These are phyloP conservation scores for Alternaria incomplexa DNA, from an alignment of 2,329 filamentous ascomycete species.

Conservation along the genomic window DNA sequence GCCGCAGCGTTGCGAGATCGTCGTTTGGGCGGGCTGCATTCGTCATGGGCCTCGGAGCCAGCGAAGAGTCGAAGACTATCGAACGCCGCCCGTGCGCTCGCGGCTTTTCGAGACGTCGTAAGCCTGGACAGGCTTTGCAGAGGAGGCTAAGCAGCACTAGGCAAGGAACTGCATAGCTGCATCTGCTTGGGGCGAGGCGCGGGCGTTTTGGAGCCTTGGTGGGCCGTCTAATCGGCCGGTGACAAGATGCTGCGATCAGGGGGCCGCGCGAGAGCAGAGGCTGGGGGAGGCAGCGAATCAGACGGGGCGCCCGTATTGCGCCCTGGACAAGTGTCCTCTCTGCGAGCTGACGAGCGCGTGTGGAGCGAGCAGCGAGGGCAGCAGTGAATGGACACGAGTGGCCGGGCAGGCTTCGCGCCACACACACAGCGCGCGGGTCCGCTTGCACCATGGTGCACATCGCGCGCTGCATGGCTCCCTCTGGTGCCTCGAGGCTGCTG, in stretches of 20 bases:
- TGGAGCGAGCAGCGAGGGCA: slow-evolving; percentile 14
- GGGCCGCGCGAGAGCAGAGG: slow-evolving; percentile 4
- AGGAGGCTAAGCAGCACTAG: slow-evolving; percentile 20
- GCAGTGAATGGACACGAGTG: slow-evolving; percentile 12
- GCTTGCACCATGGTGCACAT: neutral
- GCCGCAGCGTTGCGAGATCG: slow-evolving; percentile 43
- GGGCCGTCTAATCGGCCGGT: slow-evolving; percentile 12
- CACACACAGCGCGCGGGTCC: slow-evolving; percentile 16
- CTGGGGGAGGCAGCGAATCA: slow-evolving; percentile 3
- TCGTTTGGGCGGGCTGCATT: slow-evolving; percentile 37
- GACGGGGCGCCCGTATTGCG: slow-evolving; percentile 4
- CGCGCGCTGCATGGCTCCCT: neutral
- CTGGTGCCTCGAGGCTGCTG: slow-evolving; percentile 36
- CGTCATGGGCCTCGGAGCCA: slow-evolving; percentile 41
- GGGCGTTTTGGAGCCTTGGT: slow-evolving; percentile 24
- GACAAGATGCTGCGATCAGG: slow-evolving; percentile 18
- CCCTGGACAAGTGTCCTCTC: slow-evolving; percentile 23
- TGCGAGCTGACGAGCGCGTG: slow-evolving; percentile 30
- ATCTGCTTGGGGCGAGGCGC: slow-evolving; percentile 36
- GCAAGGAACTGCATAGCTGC: slow-evolving; percentile 22
- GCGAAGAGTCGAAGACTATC: slow-evolving; percentile 35
- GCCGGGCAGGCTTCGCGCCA: slow-evolving; percentile 19
- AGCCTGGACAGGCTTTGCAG: slow-evolving; percentile 32
- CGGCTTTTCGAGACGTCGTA: slow-evolving; percentile 40
- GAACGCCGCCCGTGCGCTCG: slow-evolving; percentile 43